A percentile compares a stretch with the other conserved stretches of the same genome.
These are phyloP conservation scores for Haplosporangium gracile DNA, from an alignment of 192 early-diverging fungal species.

Conservation along the genomic window DNA sequence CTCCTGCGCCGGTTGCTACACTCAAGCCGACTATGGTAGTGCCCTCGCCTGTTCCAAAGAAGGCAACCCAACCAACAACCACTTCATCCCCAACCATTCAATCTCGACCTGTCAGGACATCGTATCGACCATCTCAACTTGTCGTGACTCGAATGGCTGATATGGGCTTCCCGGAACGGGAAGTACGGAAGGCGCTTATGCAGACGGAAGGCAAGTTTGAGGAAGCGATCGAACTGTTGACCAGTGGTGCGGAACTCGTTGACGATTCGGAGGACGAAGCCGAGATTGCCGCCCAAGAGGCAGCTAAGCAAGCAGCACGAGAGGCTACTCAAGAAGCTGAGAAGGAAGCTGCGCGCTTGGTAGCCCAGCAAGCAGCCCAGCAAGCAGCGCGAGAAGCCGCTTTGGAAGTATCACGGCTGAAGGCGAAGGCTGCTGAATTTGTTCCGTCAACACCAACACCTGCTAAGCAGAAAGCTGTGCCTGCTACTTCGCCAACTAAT, in stretches of 20 bases:
- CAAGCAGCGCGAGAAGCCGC: not conserved
- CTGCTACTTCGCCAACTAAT: not conserved
- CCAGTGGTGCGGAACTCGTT: constrained; percentile 36
- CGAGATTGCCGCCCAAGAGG: constrained; percentile 10
- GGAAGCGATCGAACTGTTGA: constrained; percentile 44
- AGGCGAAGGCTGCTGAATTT: not conserved
- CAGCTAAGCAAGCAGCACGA: constrained; percentile 1
- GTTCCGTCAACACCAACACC: not conserved
- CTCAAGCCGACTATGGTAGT: not conserved
- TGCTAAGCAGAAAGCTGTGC: not conserved
- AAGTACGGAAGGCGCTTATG: constrained; percentile 41
- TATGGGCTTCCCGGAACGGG: constrained; percentile 44
- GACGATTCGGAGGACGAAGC: constrained; percentile 52
- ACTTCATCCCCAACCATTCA: not conserved
- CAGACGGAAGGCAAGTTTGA: constrained; percentile 49
- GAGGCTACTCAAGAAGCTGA: not conserved
- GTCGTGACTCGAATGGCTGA: constrained; percentile 41
- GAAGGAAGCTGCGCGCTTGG: constrained; percentile 2
- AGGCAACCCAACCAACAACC: not conserved
- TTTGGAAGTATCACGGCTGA: not conserved
- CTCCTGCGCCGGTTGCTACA: not conserved
- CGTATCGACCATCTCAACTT: constrained; percentile 41
- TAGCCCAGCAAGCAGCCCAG: constrained; percentile 11
- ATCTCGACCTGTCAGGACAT: constrained; percentile 30
- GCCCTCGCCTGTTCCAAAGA: not conserved